Percentiles rank a stretch among this genome's conserved stretches.
phyloP scores from a whole-genome alignment of 1,139 yeast genomes.

The Pichia sp. region DNA sequence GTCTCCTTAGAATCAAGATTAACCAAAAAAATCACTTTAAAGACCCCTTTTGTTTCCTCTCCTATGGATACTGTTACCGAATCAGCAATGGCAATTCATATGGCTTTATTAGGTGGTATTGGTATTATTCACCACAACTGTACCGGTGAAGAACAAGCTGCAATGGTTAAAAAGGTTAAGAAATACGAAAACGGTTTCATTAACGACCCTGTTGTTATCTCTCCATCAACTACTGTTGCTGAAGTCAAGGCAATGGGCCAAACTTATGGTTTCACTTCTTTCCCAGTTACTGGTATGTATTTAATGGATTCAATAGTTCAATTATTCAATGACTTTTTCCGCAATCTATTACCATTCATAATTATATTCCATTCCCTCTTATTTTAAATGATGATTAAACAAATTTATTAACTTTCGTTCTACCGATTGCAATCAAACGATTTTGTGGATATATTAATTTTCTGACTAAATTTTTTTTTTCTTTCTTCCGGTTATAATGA shows the following conservation, averaged over 20 bases:
- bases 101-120: constrained; percentile 98
- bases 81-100: constrained; percentile 93
- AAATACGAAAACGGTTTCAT: constrained; percentile 97
- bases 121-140: constrained; percentile 99
- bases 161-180: constrained; percentile 94
- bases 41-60: constrained; percentile 92
- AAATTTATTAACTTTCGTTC: constrained; percentile 92
- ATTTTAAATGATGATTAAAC: constrained; percentile 54
- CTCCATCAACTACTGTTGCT: constrained; percentile 71
- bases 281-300: constrained; percentile 98
- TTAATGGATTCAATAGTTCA: not conserved
- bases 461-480: constrained; percentile 32
- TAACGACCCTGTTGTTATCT: constrained; percentile 83
- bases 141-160: constrained; percentile 95
- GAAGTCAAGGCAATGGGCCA: constrained; percentile 70
- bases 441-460: constrained; percentile 74
- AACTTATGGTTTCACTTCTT: constrained; percentile 86
- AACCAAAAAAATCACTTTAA: constrained; percentile 85
- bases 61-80: constrained; percentile 99
- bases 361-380: constrained; percentile 10
- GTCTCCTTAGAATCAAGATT: constrained; percentile 79
- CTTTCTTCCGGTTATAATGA: too few relatives aligned
- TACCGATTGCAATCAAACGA: constrained; percentile 97
- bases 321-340: not conserved
- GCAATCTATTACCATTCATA: not conserved